Conservation (phyloP, 129 eudicot genomes). For the Tagetes erecta region DNA sequence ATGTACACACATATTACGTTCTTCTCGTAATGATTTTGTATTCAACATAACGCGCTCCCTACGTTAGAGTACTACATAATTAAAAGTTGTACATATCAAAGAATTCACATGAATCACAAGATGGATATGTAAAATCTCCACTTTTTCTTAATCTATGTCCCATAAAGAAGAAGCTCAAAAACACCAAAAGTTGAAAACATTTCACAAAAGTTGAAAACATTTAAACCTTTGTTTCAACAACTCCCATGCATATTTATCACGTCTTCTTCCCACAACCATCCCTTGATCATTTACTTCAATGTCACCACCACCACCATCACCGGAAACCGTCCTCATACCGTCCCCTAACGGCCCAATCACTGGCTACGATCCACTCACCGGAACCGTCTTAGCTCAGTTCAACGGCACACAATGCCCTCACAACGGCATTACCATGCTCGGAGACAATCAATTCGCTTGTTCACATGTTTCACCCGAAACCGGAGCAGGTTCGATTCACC, state of each 20-base stretch:
- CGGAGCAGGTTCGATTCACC: slow-evolving; percentile 31
- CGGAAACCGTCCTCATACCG: slow-evolving; percentile 33
- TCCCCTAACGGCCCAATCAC: slow-evolving; percentile 35
- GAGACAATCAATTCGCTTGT: slow-evolving; percentile 35
- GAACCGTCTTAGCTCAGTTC: slow-evolving; percentile 31
- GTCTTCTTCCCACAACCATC: not conserved
- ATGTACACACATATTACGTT: too few relatives aligned
- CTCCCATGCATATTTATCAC: slow-evolving; percentile 11
- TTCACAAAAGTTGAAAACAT: slow-evolving; percentile 19
- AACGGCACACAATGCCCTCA: slow-evolving; percentile 42
- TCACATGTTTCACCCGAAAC: slow-evolving; percentile 44
- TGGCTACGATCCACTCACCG: slow-evolving; percentile 37
- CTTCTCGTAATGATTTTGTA: too few relatives aligned
- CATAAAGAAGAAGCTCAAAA: not conserved
- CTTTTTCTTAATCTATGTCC: slow-evolving; percentile 8
- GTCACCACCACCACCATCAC: slow-evolving; percentile 21
- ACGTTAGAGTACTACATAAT: not conserved
- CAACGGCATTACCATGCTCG: slow-evolving; percentile 31
- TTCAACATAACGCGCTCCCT: not conserved
- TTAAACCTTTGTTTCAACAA: slow-evolving; percentile 18
- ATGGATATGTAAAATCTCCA: not conserved
- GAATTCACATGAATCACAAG: not conserved
- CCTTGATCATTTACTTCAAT: not conserved
- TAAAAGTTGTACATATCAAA: not conserved
- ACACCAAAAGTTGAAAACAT: slow-evolving; percentile 19